A percentile compares a stretch with the other conserved stretches of the same genome.
Evolutionary conservation across 257 asterid species (phyloP).

Genomic region (Phtheirospermum japonicum): DNA sequence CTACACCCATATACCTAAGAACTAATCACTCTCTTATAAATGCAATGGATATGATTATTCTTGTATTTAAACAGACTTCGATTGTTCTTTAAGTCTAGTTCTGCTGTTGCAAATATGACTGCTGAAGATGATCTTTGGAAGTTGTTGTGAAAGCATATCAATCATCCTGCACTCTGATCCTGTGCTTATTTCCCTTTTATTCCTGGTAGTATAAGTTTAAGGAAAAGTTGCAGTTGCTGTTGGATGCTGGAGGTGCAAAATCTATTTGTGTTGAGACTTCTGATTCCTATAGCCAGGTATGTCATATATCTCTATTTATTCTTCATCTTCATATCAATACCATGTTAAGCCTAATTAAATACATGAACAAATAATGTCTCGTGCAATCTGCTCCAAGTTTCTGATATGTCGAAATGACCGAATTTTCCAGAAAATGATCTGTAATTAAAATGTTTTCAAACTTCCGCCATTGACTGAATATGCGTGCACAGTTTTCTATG

Average conservation of each 20-base stretch:
- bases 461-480: slow-evolving; percentile 1
- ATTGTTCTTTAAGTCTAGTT: background rate
- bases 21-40: background rate
- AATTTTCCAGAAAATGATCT: slow-evolving; percentile 1
- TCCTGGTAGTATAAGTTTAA: slow-evolving; percentile 66
- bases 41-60: background rate
- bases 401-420: slow-evolving; percentile 8
- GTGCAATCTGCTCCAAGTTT: slow-evolving; percentile 13
- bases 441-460: slow-evolving; percentile 2
- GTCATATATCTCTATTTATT: slow-evolving; percentile 19
- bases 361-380: slow-evolving; percentile 15
- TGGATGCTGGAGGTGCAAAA: slow-evolving; percentile 81
- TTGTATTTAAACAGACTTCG: background rate
- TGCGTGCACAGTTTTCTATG: background rate
- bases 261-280: slow-evolving; percentile 48
- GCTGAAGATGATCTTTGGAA: slow-evolving; percentile 20
- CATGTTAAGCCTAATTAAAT: slow-evolving; percentile 7
- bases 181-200: slow-evolving; percentile 15
- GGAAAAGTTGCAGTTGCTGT: slow-evolving; percentile 62
- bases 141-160: slow-evolving; percentile 5
- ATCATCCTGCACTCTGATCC: slow-evolving; percentile 15
- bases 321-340: slow-evolving; percentile 20
- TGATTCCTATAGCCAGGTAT: slow-evolving; percentile 51
- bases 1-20: background rate
- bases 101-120: slow-evolving; percentile 7